phyloP scores from a whole-genome alignment of 495 filamentous ascomycete genomes.

The Trichoderma gamsii region DNA sequence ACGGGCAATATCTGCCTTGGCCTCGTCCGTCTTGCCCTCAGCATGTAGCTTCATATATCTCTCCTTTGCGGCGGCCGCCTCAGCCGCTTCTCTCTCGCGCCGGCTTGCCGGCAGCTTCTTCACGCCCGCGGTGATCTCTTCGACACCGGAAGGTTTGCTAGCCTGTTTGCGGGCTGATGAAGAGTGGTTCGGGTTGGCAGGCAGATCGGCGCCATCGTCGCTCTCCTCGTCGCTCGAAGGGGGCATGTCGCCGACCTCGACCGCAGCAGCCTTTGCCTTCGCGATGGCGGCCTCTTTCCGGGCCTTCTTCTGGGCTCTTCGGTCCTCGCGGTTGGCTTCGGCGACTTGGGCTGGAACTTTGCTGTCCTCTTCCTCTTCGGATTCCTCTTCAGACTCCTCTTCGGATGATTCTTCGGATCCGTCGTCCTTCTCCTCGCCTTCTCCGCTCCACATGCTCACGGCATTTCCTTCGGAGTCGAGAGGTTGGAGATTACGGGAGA shows the following conservation, averaged over 20 bases:
- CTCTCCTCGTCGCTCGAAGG: constrained; percentile 60
- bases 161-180: constrained; percentile 51
- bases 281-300: constrained; percentile 83
- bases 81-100: constrained; percentile 80
- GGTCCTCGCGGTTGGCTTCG: constrained; percentile 66
- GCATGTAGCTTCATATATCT: constrained; percentile 90
- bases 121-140: constrained; percentile 44
- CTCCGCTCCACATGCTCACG: constrained; percentile 63
- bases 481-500: constrained; percentile 81
- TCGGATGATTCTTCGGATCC: constrained; percentile 46
- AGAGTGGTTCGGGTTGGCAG: constrained; percentile 87
- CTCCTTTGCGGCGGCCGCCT: constrained; percentile 84
- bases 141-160: constrained; percentile 31
- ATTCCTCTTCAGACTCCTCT: constrained; percentile 42
- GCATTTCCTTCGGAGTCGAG: constrained; percentile 78
- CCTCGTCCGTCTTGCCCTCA: constrained; percentile 95
- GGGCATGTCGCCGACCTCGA: constrained; percentile 78
- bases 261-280: constrained; percentile 53
- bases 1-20: constrained; percentile 82
- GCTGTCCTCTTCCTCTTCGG: constrained; percentile 29
- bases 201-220: constrained; percentile 51
- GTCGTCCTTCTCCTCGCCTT: constrained; percentile 40
- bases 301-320: constrained; percentile 80
- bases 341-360: constrained; percentile 27
- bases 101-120: constrained; percentile 52